phyloP scores from a whole-genome alignment of 352 stramenopile species.

The Saprolegnia parasitica region DNA sequence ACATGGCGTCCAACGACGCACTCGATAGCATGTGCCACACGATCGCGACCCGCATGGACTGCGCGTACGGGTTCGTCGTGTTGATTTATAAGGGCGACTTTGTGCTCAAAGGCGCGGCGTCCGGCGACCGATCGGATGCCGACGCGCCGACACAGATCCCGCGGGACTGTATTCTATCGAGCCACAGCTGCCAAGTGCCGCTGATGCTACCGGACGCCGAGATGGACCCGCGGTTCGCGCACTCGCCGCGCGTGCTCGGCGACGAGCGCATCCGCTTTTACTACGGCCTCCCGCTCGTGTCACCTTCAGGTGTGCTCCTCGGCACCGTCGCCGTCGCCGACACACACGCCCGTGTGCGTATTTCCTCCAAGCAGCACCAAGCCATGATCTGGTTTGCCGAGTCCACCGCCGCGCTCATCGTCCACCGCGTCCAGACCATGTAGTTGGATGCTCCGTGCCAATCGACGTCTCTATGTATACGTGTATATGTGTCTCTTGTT shows the following conservation, averaged over 20 bases:
- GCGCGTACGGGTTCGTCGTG: slow-evolving; percentile 26
- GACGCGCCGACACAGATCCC: slow-evolving; percentile 10
- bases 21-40: slow-evolving; percentile 22
- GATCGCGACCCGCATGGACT: slow-evolving; percentile 19
- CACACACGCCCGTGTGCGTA: slow-evolving; percentile 18
- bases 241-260: slow-evolving; percentile 18
- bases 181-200: slow-evolving; percentile 20
- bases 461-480: neutral
- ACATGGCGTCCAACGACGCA: slow-evolving; percentile 24
- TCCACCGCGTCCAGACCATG: slow-evolving; percentile 1
- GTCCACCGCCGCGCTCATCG: slow-evolving; percentile 7
- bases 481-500: neutral
- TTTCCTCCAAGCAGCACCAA: slow-evolving; percentile 15
- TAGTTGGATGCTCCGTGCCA: too few relatives aligned
- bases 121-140: neutral
- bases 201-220: slow-evolving; percentile 27
- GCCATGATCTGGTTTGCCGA: slow-evolving; percentile 22
- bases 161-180: slow-evolving; percentile 22
- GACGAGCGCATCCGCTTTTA: slow-evolving; percentile 28
- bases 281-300: slow-evolving; percentile 28
- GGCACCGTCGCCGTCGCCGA: slow-evolving; percentile 27
- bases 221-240: slow-evolving; percentile 19
- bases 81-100: slow-evolving; percentile 27
- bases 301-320: slow-evolving; percentile 18
- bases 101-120: slow-evolving; percentile 26